A percentile compares a stretch with the other conserved stretches of the same genome.
These are phyloP conservation scores for Aspergillus versicolor DNA, from an alignment of 2,329 filamentous ascomycete genomes.

Conservation along the genomic window DNA sequence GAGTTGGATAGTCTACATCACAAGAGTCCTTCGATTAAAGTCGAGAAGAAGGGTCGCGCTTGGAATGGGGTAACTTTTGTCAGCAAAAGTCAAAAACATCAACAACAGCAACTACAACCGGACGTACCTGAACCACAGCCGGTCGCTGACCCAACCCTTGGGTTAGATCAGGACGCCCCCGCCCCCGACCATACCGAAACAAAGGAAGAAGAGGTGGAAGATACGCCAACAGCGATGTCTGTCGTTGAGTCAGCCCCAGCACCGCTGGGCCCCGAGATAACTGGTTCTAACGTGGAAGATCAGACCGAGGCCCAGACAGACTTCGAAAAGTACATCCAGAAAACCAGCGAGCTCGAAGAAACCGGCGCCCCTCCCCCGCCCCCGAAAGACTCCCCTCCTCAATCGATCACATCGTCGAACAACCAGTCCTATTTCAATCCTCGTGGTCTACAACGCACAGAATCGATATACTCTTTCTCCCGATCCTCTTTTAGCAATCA, in stretches of 20 bases:
- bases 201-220: slow-evolving; percentile 9
- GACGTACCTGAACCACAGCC: slow-evolving; percentile 20
- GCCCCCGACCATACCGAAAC: not conserved
- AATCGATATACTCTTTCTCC: slow-evolving; percentile 63
- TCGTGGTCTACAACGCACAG: slow-evolving; percentile 59
- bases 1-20: slow-evolving; percentile 41
- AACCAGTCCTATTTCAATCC: slow-evolving; percentile 47
- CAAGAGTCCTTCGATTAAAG: slow-evolving; percentile 36
- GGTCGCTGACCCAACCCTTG: slow-evolving; percentile 1
- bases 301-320: slow-evolving; percentile 33
- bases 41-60: slow-evolving; percentile 37
- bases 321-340: slow-evolving; percentile 44
- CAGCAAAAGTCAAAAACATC: slow-evolving; percentile 2
- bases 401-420: slow-evolving; percentile 29
- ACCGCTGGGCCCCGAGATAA: slow-evolving; percentile 19
- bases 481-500: slow-evolving; percentile 91
- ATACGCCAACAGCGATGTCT: slow-evolving; percentile 27
- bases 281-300: slow-evolving; percentile 13
- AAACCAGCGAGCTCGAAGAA: slow-evolving; percentile 34
- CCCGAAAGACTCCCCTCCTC: slow-evolving; percentile 36
- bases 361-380: slow-evolving; percentile 27
- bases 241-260: slow-evolving; percentile 27
- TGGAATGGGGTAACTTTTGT: slow-evolving; percentile 31
- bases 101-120: slow-evolving; percentile 18
- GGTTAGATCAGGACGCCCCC: slow-evolving; percentile 6